A percentile compares a stretch with the other conserved stretches of the same genome.
Conservation (phyloP, 345 rosid species). For the Corchorus capsularis region DNA sequence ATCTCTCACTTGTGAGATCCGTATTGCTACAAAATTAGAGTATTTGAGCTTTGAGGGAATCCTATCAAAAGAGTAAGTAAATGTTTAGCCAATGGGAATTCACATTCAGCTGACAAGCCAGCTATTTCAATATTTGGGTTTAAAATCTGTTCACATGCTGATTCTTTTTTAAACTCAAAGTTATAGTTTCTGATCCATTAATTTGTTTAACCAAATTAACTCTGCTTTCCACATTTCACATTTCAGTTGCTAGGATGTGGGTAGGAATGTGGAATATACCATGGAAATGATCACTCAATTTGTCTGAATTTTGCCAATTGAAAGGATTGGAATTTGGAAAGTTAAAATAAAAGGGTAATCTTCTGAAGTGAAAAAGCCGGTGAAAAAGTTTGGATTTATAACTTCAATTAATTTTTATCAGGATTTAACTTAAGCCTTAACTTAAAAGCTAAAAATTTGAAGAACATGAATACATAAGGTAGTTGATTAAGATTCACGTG, state of each 20-base stretch:
- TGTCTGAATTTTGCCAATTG: too few relatives aligned
- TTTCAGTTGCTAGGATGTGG: background rate
- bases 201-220: background rate
- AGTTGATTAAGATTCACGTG: constrained; percentile 14
- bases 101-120: constrained; percentile 26
- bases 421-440: too few relatives aligned
- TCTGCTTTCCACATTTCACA: background rate
- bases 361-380: too few relatives aligned
- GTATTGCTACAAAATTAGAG: background rate
- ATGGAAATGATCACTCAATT: too few relatives aligned
- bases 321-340: too few relatives aligned
- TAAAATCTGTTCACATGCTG: constrained; percentile 18
- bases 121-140: constrained; percentile 11
- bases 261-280: too few relatives aligned
- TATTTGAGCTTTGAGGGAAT: background rate
- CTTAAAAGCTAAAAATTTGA: background rate
- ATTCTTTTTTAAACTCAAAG: background rate
- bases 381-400: too few relatives aligned
- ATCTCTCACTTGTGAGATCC: background rate
- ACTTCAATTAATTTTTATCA: too few relatives aligned
- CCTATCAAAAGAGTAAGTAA: background rate
- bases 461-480: background rate
- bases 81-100: constrained; percentile 7
- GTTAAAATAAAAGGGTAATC: too few relatives aligned
- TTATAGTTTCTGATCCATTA: background rate